A percentile compares a stretch with the other conserved stretches of the same genome.
Evolutionary conservation across 805 yeast genomes (phyloP).

Genomic region (Sugiyamaella marilandica): DNA sequence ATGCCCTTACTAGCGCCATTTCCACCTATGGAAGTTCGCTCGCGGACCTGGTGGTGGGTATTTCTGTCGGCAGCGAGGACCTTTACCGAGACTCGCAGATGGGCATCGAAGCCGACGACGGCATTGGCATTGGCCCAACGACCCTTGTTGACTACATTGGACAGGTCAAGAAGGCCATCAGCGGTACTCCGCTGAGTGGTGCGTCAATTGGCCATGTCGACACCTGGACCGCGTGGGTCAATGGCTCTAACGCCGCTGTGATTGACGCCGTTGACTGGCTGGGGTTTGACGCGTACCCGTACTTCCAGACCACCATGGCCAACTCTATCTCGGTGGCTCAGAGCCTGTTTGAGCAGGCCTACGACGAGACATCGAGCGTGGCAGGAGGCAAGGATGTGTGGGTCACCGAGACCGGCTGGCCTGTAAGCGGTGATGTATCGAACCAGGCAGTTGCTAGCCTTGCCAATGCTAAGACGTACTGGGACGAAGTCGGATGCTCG

Average conservation of each 20-base stretch:
- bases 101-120: conserved; percentile 59
- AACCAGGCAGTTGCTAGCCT: conserved; percentile 59
- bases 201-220: conserved; percentile 80
- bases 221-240: conserved; percentile 83
- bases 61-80: conserved; percentile 85
- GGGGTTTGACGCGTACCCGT: conserved; percentile 84
- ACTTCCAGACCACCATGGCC: conserved; percentile 80
- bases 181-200: conserved; percentile 60
- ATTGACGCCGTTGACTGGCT: conserved; percentile 69
- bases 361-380: conserved; percentile 63
- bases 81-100: conserved; percentile 56
- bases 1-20: conserved; percentile 19
- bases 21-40: conserved; percentile 17
- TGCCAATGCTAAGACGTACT: conserved; percentile 62
- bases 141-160: conserved; percentile 51
- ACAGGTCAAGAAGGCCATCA: conserved; percentile 57
- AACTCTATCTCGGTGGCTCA: conserved; percentile 85
- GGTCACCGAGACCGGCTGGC: conserved; percentile 96
- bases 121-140: conserved; percentile 57
- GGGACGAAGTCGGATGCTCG: conserved; percentile 75
- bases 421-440: conserved; percentile 67
- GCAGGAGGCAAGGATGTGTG: conserved; percentile 72
- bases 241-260: conserved; percentile 60
- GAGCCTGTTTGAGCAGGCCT: conserved; percentile 79
- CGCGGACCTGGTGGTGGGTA: conserved; percentile 45